Conservation (phyloP, 768 basidiomycete genomes). For the Boletus rubroflammeus region DNA sequence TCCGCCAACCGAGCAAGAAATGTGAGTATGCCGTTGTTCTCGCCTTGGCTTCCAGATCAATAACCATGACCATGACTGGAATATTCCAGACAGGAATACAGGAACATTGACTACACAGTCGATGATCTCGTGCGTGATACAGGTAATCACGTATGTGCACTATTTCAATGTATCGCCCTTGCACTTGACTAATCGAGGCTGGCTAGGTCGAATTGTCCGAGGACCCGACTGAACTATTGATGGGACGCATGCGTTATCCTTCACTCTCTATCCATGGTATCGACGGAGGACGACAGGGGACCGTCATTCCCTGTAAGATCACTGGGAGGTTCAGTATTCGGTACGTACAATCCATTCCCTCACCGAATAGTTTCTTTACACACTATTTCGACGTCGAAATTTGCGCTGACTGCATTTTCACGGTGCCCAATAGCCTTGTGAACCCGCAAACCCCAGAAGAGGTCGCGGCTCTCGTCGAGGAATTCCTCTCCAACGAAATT, state of each 20-base stretch:
- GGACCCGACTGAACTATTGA: not conserved
- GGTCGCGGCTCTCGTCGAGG: conserved; percentile 60
- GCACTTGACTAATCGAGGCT: not conserved
- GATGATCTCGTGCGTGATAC: not conserved
- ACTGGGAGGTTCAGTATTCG: conserved; percentile 2
- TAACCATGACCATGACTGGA: too few relatives aligned
- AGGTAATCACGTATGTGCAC: not conserved
- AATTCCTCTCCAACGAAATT: conserved; percentile 72
- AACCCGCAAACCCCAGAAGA: conserved; percentile 74
- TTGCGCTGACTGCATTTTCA: not conserved
- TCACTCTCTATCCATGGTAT: conserved; percentile 3
- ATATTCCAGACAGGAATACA: not conserved
- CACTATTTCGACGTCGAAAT: not conserved
- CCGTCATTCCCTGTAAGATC: not conserved
- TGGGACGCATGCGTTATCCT: conserved; percentile 4
- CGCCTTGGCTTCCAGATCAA: not conserved
- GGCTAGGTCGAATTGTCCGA: conserved; percentile 1
- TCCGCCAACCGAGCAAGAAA: conserved; percentile 52
- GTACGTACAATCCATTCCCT: not conserved
- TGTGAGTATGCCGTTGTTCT: not conserved
- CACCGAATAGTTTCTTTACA: not conserved
- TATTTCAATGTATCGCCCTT: not conserved
- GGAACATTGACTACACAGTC: not conserved
- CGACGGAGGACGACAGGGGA: not conserved
- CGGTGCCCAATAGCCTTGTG: conserved; percentile 48